Percentiles rank a stretch among this genome's conserved stretches.
phyloP scores from a whole-genome alignment of 257 asterid genomes.

The Solanum phureja region DNA sequence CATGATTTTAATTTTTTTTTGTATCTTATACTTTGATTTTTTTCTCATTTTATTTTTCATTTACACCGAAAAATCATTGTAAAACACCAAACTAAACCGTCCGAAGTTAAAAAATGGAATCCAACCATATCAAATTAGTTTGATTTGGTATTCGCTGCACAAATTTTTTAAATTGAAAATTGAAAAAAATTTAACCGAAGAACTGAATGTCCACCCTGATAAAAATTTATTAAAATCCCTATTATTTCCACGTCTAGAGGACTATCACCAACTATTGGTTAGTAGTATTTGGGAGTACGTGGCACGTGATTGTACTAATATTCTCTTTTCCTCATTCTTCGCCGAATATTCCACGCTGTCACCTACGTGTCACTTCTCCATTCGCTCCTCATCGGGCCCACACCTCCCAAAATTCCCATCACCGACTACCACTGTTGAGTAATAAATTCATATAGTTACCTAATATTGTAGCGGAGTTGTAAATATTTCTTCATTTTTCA shows the following conservation, averaged over 20 bases:
- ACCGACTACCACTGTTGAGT: not conserved
- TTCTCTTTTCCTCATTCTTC: conserved; percentile 47
- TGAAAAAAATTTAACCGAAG: no score
- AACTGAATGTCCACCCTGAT: no score
- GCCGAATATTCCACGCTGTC: conserved; percentile 31
- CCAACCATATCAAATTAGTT: no score
- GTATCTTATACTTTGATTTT: no score
- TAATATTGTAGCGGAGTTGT: rapidly evolving
- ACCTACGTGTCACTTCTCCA: conserved; percentile 16
- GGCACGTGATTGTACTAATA: conserved; percentile 74
- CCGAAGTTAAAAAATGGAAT: not conserved
- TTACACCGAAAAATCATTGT: no score
- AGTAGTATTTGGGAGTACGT: conserved; percentile 40
- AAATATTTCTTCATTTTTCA: no score
- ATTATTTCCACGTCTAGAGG: not conserved
- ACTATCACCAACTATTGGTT: not conserved
- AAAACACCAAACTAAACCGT: not conserved
- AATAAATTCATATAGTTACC: not conserved
- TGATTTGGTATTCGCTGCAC: not conserved
- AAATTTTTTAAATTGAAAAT: no score
- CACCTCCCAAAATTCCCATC: not conserved
- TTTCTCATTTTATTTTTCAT: no score
- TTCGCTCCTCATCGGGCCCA: not conserved
- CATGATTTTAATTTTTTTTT: not conserved
- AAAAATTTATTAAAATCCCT: no score